A percentile compares a stretch with the other conserved stretches of the same genome.
Conservation (phyloP, 2,329 filamentous ascomycete species). For the Fusarium veterinarium region DNA sequence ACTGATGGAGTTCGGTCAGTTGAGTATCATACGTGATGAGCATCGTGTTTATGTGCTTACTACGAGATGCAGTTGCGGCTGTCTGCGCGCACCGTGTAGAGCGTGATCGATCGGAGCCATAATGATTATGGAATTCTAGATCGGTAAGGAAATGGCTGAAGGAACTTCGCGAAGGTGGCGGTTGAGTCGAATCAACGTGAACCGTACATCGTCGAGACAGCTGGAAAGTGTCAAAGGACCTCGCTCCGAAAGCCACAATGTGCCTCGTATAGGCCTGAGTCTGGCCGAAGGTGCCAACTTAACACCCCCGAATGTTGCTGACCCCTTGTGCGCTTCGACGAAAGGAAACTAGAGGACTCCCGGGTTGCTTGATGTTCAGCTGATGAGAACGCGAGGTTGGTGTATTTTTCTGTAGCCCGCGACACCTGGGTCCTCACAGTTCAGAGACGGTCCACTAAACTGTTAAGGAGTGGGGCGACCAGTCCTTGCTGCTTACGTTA, state of each 20-base stretch:
- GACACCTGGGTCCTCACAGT: constrained; percentile 2
- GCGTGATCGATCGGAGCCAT: constrained; percentile 42
- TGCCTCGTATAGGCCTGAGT: neutral
- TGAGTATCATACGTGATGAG: neutral
- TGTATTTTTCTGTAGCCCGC: constrained; percentile 40
- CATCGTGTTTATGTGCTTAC: constrained; percentile 50
- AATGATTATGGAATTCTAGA: neutral
- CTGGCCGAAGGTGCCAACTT: constrained; percentile 3
- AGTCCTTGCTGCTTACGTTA: constrained; percentile 23
- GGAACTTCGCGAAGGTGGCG: constrained; percentile 14
- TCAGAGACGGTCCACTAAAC: constrained; percentile 4
- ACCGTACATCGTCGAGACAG: constrained; percentile 38
- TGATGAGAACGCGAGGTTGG: constrained; percentile 29
- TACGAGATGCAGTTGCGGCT: constrained; percentile 61
- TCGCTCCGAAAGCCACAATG: neutral
- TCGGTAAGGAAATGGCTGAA: neutral
- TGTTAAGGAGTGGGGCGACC: neutral
- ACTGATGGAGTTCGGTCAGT: constrained; percentile 59
- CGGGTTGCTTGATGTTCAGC: neutral
- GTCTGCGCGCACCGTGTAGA: constrained; percentile 54
- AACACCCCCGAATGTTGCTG: neutral
- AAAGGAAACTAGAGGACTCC: neutral
- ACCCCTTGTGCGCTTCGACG: neutral
- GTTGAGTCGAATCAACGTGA: constrained; percentile 33
- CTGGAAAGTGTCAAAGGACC: constrained; percentile 6